Percentiles rank a stretch among this genome's conserved stretches.
Conservation (phyloP, 768 basidiomycete genomes). For the Pleurotus sapidus region DNA sequence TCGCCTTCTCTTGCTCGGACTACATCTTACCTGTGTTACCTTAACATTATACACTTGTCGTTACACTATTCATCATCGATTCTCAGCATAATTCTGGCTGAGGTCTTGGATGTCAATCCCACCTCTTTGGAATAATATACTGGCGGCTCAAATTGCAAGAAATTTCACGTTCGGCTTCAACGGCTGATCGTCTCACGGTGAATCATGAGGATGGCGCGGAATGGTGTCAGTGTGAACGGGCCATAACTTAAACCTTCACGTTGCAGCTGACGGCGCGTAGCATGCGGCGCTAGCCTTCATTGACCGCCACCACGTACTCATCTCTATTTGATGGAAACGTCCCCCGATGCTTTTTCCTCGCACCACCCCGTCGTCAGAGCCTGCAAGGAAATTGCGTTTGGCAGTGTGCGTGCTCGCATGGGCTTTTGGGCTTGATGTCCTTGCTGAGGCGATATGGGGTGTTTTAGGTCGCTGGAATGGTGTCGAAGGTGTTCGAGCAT, state of each 20-base stretch:
- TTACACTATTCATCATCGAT: background rate
- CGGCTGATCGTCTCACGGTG: too few species aligned
- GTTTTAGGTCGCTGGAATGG: conserved; percentile 74
- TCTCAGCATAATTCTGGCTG: background rate
- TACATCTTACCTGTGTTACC: background rate
- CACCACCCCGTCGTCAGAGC: conserved; percentile 28
- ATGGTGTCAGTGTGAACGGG: too few species aligned
- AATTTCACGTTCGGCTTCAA: too few species aligned
- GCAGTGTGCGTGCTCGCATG: conserved; percentile 34
- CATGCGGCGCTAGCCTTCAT: too few species aligned
- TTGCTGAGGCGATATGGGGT: conserved; percentile 1
- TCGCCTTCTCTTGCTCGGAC: conserved; percentile 1
- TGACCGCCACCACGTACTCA: too few species aligned
- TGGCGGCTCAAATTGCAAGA: too few species aligned
- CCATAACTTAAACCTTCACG: too few species aligned
- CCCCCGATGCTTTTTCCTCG: conserved; percentile 4
- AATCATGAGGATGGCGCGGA: too few species aligned
- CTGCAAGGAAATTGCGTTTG: conserved; percentile 44
- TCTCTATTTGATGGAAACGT: background rate
- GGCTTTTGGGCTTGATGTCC: background rate
- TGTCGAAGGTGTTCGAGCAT: conserved; percentile 82
- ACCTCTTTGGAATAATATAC: conserved; percentile 3
- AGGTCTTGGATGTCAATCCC: background rate
- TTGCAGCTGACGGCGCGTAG: too few species aligned
- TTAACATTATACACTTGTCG: conserved; percentile 7